Evolutionary conservation across 495 filamentous ascomycete genomes (phyloP).

Genomic region (Aspergillus baeticus): DNA sequence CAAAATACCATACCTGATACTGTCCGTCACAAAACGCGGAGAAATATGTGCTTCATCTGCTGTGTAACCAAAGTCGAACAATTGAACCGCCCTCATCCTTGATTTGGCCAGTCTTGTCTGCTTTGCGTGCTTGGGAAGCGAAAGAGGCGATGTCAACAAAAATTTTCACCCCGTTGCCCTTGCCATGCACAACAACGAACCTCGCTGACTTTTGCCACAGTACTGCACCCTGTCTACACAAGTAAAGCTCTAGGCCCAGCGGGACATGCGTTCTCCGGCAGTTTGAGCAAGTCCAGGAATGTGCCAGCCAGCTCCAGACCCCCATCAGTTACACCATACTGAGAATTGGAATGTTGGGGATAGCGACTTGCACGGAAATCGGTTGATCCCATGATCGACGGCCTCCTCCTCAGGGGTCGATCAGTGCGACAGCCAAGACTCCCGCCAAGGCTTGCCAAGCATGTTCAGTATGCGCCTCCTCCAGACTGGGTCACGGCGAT

Average conservation of each 20-base stretch:
- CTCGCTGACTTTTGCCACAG: not conserved
- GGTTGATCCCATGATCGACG: slow-evolving; percentile 23
- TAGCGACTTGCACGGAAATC: not conserved
- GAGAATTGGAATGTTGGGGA: not conserved
- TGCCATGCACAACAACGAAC: not conserved
- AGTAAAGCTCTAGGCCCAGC: not conserved
- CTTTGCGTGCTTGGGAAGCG: not conserved
- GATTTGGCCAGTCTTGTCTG: slow-evolving; percentile 1
- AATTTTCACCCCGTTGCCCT: not conserved
- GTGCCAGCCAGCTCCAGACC: slow-evolving; percentile 10
- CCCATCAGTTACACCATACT: slow-evolving; percentile 4
- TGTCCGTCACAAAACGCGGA: slow-evolving; percentile 12
- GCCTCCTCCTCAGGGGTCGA: slow-evolving; percentile 10
- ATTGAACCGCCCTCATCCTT: not conserved
- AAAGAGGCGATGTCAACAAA: not conserved
- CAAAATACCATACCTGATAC: slow-evolving; percentile 11
- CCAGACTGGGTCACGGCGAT: slow-evolving; percentile 1
- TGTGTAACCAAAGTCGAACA: not conserved
- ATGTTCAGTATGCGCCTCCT: slow-evolving; percentile 9
- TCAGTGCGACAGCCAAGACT: slow-evolving; percentile 21
- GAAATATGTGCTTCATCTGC: slow-evolving; percentile 1
- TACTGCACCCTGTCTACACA: not conserved
- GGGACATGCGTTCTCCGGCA: not conserved
- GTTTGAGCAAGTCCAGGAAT: not conserved
- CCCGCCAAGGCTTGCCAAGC: slow-evolving; percentile 23